A percentile compares a stretch with the other conserved stretches of the same genome.
phyloP scores from a whole-genome alignment of 768 basidiomycete genomes.

The Fistulinella prunicolor region DNA sequence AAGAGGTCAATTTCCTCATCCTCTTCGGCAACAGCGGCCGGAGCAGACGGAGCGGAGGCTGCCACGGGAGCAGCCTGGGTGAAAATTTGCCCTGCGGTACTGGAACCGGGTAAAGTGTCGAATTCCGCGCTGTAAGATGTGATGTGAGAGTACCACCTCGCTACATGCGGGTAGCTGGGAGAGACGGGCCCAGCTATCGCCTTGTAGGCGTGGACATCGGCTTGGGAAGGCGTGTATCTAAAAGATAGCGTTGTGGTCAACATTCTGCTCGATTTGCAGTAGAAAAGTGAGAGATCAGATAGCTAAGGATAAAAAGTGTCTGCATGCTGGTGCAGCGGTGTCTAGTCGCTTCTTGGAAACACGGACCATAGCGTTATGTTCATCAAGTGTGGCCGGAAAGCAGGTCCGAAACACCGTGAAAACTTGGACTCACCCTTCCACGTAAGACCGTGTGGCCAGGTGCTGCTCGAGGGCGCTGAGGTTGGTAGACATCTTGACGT shows the following conservation, averaged over 20 bases:
- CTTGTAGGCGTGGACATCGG: slow-evolving; percentile 91
- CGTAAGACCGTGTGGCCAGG: slow-evolving; percentile 83
- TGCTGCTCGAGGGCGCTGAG: slow-evolving; percentile 78
- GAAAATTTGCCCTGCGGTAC: slow-evolving; percentile 75
- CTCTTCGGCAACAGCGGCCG: slow-evolving; percentile 43
- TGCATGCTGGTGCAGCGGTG: slow-evolving; percentile 77
- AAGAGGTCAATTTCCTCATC: slow-evolving; percentile 86
- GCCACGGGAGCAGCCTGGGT: slow-evolving; percentile 45
- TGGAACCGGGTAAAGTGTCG: slow-evolving; percentile 77
- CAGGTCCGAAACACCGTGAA: slow-evolving; percentile 1
- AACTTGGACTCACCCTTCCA: slow-evolving; percentile 74
- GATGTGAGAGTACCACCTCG: slow-evolving; percentile 95
- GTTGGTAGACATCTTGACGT: slow-evolving; percentile 58
- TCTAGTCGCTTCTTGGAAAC: slow-evolving; percentile 96
- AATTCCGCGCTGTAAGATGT: slow-evolving; percentile 80
- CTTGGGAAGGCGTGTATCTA: slow-evolving; percentile 90
- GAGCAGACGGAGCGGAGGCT: slow-evolving; percentile 45
- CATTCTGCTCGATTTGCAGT: not conserved
- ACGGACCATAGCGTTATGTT: slow-evolving; percentile 87
- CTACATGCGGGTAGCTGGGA: slow-evolving; percentile 63
- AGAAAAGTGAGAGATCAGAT: slow-evolving; percentile 51
- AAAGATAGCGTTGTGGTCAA: slow-evolving; percentile 13
- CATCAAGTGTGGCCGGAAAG: slow-evolving; percentile 48
- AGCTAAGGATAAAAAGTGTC: slow-evolving; percentile 67
- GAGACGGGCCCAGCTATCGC: slow-evolving; percentile 67